phyloP scores from a whole-genome alignment of 108 stramenopile species.

The Skeletonema marinoi region DNA sequence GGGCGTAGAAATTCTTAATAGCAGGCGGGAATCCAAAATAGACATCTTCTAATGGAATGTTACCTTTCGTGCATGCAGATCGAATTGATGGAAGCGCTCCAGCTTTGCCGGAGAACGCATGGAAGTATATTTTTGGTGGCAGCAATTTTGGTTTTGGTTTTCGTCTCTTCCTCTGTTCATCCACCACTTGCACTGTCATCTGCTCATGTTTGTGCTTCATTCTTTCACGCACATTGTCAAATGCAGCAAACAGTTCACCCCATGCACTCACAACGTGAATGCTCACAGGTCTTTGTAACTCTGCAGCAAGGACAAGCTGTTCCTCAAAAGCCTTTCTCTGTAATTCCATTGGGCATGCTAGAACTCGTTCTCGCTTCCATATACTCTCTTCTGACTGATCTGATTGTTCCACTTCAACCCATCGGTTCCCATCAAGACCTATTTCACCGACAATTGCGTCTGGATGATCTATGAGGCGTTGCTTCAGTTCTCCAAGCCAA shows the following conservation, averaged over 20 bases:
- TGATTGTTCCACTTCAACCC: slow-evolving; percentile 29
- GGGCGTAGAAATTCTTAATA: slow-evolving; percentile 62
- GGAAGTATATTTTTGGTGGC: slow-evolving; percentile 85
- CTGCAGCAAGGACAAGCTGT: slow-evolving; percentile 69
- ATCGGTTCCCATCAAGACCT: slow-evolving; percentile 75
- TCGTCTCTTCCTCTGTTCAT: slow-evolving; percentile 4
- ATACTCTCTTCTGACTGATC: slow-evolving; percentile 12
- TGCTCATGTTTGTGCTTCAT: slow-evolving; percentile 26
- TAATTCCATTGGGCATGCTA: slow-evolving; percentile 60
- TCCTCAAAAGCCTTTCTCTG: slow-evolving; percentile 68
- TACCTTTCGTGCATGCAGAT: slow-evolving; percentile 51
- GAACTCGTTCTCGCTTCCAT: slow-evolving; percentile 54
- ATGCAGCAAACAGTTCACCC: slow-evolving; percentile 64
- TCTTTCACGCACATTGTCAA: slow-evolving; percentile 23
- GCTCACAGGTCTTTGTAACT: slow-evolving; percentile 72
- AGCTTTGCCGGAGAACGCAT: slow-evolving; percentile 87
- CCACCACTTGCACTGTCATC: slow-evolving; percentile 2
- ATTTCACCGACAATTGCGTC: slow-evolving; percentile 82
- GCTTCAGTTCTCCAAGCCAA: slow-evolving; percentile 60
- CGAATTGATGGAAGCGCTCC: slow-evolving; percentile 65
- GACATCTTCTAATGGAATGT: slow-evolving; percentile 40
- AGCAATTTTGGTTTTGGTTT: slow-evolving; percentile 21
- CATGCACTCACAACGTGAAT: slow-evolving; percentile 81
- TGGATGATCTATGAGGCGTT: slow-evolving; percentile 45
- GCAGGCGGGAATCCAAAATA: slow-evolving; percentile 88